These are phyloP conservation scores for Myxozyma monticola DNA, from an alignment of 805 yeast species.

Conservation along the genomic window DNA sequence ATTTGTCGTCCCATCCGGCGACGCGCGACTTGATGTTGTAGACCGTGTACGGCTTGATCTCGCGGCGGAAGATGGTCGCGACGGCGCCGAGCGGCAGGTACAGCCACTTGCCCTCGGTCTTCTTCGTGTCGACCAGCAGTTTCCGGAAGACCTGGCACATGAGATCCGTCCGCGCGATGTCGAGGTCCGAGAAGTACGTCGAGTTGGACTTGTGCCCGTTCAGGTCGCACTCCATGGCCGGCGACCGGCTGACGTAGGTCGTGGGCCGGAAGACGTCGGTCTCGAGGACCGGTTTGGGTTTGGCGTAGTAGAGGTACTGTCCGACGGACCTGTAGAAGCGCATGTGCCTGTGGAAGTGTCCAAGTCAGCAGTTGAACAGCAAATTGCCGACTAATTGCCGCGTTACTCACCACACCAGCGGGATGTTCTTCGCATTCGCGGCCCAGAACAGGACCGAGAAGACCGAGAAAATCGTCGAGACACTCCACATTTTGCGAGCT, in stretches of 20 bases:
- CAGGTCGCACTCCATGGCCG: conserved; percentile 80
- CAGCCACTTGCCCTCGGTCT: conserved; percentile 46
- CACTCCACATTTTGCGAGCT: conserved; percentile 4
- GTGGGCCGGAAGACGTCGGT: conserved; percentile 35
- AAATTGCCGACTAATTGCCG: too few species aligned
- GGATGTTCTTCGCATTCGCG: conserved; percentile 22
- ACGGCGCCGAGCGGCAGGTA: conserved; percentile 79
- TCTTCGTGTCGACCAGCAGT: conserved; percentile 50
- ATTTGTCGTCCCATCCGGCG: conserved; percentile 82
- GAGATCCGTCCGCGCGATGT: conserved; percentile 68
- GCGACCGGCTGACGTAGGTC: conserved; percentile 54
- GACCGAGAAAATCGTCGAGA: conserved; percentile 17
- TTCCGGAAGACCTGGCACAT: conserved; percentile 59
- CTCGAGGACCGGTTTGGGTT: conserved; percentile 3
- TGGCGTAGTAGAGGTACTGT: conserved; percentile 14
- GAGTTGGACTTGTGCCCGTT: conserved; percentile 86
- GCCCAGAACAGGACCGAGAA: conserved; percentile 17
- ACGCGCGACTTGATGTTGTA: conserved; percentile 60
- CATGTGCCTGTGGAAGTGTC: conserved; percentile 24
- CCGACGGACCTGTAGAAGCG: conserved; percentile 23
- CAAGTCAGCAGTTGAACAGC: neutral
- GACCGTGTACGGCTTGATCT: conserved; percentile 64
- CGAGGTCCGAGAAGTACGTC: conserved; percentile 79
- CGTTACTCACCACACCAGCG: conserved; percentile 23
- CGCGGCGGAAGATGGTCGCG: conserved; percentile 64